Evolutionary conservation across 768 basidiomycete species (phyloP), one percentile per base, ranked within the genome.

Genomic region (Trametes meyenii): DNA sequence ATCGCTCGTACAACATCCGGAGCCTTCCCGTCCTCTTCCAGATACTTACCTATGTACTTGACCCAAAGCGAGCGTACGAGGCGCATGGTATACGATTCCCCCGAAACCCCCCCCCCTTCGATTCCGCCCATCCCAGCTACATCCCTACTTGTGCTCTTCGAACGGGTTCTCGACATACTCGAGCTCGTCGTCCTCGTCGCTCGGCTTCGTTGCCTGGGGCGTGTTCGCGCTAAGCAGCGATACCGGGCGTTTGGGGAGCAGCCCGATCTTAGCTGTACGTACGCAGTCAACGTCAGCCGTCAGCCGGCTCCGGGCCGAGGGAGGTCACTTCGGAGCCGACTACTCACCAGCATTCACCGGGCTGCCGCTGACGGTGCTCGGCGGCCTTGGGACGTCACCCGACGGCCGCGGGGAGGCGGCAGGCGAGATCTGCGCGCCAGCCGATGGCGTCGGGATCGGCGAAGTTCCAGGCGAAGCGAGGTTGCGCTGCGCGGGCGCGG

Each of bases 161-260:
- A 91, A 91, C 38, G 89, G 89, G 66, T 85, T 89, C 79, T 89
- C 87, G 3, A 82, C 80, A 71, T 88, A 90, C 72, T 89, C 89
- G 65, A 88, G 68, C n/a, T 83, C 85, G 56, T 85, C 85, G 7
- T 80, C 76, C 43, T 79, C 76, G 24, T 79, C 73, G 51, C 44
- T 66, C 58, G 49, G 63, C 51, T 36, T 44, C 29, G 69, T 70
- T 11, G 75, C 70, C 46, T 74, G 78, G 19, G 79, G 69, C 3
- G 72, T 59, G 58, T 70, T 65, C 40, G 69, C 62, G 62, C 67
- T 69, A 19, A 77, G 69, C 36, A 88, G 77, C 8, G 88, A 85
- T 14, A 92, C 89, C 6, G 89, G 88, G 0, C 86, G 83, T 73
- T 89, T 90, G 5, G 89, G 89, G 19, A 91, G 76, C 24, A 92